These are phyloP conservation scores for Trichoderma erinaceum DNA, from an alignment of 495 filamentous ascomycete species.

Conservation along the genomic window DNA sequence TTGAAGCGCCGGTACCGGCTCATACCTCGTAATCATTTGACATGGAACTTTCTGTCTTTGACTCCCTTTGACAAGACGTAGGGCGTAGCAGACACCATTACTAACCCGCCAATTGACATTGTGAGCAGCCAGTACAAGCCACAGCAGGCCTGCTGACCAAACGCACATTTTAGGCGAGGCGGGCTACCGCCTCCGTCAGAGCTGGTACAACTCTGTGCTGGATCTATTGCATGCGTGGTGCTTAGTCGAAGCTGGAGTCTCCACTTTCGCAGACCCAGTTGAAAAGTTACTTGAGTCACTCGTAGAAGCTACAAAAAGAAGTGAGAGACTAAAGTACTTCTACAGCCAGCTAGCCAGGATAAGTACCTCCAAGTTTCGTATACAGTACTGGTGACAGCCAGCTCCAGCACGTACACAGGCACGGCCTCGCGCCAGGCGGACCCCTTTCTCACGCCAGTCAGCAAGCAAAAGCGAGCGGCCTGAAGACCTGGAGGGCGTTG, in stretches of 20 bases:
- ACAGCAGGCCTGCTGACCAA: neutral
- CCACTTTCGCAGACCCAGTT: neutral
- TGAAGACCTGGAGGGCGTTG: neutral
- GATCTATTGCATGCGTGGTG: neutral
- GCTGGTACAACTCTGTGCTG: no score
- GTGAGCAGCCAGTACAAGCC: neutral
- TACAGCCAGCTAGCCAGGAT: neutral
- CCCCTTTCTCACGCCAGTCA: neutral
- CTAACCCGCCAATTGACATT: no score
- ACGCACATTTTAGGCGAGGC: neutral
- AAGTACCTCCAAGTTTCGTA: neutral
- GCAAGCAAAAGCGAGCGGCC: neutral
- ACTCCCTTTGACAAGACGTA: neutral
- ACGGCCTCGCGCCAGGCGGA: no score
- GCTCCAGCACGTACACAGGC: no score
- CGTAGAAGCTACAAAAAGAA: neutral
- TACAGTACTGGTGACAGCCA: no score
- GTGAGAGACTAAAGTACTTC: neutral
- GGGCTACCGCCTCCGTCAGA: neutral
- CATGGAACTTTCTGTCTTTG: no score
- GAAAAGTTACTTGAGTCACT: neutral
- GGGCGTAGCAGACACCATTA: neutral
- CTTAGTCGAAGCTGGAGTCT: neutral
- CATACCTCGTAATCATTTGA: neutral
- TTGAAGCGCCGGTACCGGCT: neutral